A percentile compares a stretch with the other conserved stretches of the same genome.
These are phyloP conservation scores for Lactarius indigo DNA, from an alignment of 768 basidiomycete genomes.

Conservation along the genomic window DNA sequence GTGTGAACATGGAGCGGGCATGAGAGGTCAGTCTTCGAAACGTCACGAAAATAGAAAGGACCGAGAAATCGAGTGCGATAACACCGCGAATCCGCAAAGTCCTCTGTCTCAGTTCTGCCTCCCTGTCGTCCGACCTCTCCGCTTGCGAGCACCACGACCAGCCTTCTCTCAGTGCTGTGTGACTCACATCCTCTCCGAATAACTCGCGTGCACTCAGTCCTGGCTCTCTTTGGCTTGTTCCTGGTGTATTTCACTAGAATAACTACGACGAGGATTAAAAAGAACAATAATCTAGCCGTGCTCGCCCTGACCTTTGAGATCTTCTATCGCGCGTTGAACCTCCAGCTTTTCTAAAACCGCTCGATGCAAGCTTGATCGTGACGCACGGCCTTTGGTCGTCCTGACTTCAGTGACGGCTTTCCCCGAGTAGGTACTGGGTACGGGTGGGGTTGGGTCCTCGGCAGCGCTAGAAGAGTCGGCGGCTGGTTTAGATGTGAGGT, in stretches of 20 bases:
- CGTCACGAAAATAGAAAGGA: no score
- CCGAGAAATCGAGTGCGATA: no score
- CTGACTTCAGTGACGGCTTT: slow-evolving; percentile 23
- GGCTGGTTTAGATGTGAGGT: slow-evolving; percentile 41
- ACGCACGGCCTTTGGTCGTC: slow-evolving; percentile 29
- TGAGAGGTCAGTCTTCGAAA: not conserved
- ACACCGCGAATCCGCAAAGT: no score
- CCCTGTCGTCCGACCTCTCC: no score
- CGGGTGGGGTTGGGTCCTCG: slow-evolving; percentile 7
- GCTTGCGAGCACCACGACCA: no score
- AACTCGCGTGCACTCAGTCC: no score
- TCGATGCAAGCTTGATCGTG: slow-evolving; percentile 58
- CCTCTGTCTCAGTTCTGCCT: no score
- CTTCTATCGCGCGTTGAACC: slow-evolving; percentile 66
- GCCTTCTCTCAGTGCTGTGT: no score
- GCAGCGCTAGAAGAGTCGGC: not conserved
- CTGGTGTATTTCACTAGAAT: no score
- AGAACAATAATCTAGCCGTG: not conserved
- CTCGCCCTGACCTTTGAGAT: slow-evolving; percentile 32
- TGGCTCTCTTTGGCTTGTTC: no score
- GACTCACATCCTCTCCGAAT: no score
- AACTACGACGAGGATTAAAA: not conserved
- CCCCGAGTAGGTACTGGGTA: slow-evolving; percentile 9
- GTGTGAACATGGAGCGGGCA: slow-evolving; percentile 42
- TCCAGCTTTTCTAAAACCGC: slow-evolving; percentile 74